Evolutionary conservation across 2,329 filamentous ascomycete species (phyloP).

Genomic region (Falciphora oryzae): DNA sequence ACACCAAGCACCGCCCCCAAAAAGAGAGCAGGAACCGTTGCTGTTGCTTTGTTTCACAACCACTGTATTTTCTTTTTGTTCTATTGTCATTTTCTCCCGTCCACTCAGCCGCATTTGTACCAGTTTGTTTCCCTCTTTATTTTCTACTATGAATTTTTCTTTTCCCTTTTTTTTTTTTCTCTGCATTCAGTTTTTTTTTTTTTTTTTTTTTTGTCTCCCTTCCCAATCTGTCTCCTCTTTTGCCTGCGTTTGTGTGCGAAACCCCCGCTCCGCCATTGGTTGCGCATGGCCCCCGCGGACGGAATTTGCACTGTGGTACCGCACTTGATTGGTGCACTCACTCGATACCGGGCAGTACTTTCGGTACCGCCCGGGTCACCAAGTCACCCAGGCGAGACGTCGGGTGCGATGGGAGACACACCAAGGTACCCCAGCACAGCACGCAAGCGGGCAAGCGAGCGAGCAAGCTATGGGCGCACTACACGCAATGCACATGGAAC

Average conservation of each 20-base stretch:
- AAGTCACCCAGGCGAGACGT: background rate
- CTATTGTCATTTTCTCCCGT: too few species aligned
- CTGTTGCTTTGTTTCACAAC: background rate
- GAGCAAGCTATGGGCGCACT: background rate
- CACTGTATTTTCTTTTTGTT: background rate
- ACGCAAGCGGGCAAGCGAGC: background rate
- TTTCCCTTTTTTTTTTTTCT: background rate
- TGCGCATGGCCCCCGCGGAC: background rate
- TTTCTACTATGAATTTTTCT: background rate
- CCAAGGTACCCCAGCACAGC: background rate
- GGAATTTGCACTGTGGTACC: slow-evolving; percentile 6
- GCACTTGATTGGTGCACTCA: background rate
- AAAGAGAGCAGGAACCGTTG: background rate
- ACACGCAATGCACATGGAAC: background rate
- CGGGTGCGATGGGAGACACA: background rate
- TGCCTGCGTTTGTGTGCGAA: slow-evolving; percentile 1
- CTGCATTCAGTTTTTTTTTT: background rate
- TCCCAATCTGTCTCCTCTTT: slow-evolving; percentile 3
- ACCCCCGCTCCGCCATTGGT: background rate
- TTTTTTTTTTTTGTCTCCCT: slow-evolving; percentile 9
- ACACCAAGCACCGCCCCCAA: background rate
- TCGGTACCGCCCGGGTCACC: background rate
- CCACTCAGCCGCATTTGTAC: background rate
- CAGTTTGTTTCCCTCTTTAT: background rate
- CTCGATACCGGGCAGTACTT: slow-evolving; percentile 4